Percentiles rank a stretch among this genome's conserved stretches.
These are phyloP conservation scores for Aureobasidium leucospermi DNA, from an alignment of 2,329 filamentous ascomycete genomes.

Conservation along the genomic window DNA sequence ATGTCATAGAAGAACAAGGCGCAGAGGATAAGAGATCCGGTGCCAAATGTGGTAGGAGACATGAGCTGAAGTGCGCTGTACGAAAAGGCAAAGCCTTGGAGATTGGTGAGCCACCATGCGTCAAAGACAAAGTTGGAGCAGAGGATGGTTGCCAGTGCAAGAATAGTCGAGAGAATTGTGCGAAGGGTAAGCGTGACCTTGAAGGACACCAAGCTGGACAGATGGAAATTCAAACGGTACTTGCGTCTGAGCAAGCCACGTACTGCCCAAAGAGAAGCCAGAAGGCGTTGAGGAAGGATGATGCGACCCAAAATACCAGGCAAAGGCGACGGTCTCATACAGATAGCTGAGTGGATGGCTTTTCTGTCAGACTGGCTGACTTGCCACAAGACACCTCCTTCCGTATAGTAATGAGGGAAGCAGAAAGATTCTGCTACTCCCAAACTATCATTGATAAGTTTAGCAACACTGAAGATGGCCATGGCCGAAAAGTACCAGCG, in stretches of 20 bases:
- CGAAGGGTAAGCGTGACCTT: constrained; percentile 48
- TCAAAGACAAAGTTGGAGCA: constrained; percentile 59
- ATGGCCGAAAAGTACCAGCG: constrained; percentile 76
- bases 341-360: constrained; percentile 1
- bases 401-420: constrained; percentile 65
- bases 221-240: constrained; percentile 47
- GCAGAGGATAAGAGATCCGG: constrained; percentile 67
- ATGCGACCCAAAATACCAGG: constrained; percentile 44
- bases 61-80: constrained; percentile 76
- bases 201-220: constrained; percentile 26
- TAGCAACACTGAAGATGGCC: constrained; percentile 68
- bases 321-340: constrained; percentile 40
- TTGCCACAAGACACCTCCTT: constrained; percentile 43
- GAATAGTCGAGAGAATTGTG: constrained; percentile 48
- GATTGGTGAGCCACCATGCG: constrained; percentile 70
- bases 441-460: constrained; percentile 65
- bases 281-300: constrained; percentile 34
- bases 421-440: constrained; percentile 58
- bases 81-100: constrained; percentile 80
- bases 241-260: constrained; percentile 44
- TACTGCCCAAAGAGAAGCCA: constrained; percentile 39
- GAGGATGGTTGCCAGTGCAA: constrained; percentile 48
- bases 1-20: constrained; percentile 94
- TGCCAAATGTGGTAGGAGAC: constrained; percentile 81
- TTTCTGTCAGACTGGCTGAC: constrained; percentile 18